These are phyloP conservation scores for Oenanthe javanica DNA, from an alignment of 140 eudicot genomes.

Conservation along the genomic window DNA sequence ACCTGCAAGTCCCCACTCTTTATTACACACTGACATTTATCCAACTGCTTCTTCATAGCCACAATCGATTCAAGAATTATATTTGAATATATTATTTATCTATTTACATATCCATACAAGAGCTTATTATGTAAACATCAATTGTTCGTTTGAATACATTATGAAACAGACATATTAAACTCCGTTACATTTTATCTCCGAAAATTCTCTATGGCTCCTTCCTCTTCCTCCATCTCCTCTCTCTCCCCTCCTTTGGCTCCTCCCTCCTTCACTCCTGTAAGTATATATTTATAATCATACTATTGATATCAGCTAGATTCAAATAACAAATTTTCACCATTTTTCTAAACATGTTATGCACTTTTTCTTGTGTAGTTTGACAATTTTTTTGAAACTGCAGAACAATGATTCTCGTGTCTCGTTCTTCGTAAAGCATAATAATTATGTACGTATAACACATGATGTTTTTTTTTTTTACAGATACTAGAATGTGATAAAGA, in stretches of 20 bases:
- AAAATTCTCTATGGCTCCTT: conserved; percentile 36
- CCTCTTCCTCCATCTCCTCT: conserved; percentile 38
- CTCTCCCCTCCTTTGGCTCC: conserved; percentile 50
- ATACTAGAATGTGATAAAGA: conserved; percentile 67
- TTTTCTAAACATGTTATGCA: not conserved
- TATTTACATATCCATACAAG: too few relatives aligned
- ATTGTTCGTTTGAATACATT: too few relatives aligned
- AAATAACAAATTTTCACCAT: not conserved
- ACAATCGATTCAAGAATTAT: too few relatives aligned
- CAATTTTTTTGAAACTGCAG: too few relatives aligned
- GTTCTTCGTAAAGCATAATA: not conserved
- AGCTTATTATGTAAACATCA: too few relatives aligned
- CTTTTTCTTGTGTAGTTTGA: too few relatives aligned
- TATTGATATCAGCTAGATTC: not conserved
- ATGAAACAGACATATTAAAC: not conserved
- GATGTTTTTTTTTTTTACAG: conserved; percentile 21
- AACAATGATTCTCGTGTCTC: too few relatives aligned
- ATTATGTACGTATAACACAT: not conserved
- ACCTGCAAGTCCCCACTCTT: not conserved
- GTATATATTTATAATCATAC: not conserved
- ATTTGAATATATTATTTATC: too few relatives aligned
- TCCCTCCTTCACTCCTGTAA: conserved; percentile 78
- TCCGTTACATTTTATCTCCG: not conserved
- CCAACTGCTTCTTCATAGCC: not conserved
- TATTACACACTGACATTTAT: not conserved